Evolutionary conservation across 1,284 basidiomycete genomes (phyloP), one percentile per base, ranked within the genome.

Genomic region (Trametes versicolor): DNA sequence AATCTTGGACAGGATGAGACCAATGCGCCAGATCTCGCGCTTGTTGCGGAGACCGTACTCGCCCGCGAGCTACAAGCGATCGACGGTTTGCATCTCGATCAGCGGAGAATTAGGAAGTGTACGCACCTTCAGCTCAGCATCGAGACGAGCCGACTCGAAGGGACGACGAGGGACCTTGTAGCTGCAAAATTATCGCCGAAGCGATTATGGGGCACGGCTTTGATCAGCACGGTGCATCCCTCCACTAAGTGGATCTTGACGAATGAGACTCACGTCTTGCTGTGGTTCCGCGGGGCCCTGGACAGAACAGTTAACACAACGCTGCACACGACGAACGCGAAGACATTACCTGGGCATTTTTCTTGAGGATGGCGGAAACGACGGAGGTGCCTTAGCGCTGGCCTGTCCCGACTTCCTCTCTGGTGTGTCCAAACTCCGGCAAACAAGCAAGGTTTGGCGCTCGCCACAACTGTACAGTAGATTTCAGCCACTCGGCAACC

Each of bases 1-100:
- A 80, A 99, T 99, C 89, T 99, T 99, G 79, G 98, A 99, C 67
- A 99, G 92, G 78, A 91, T 91, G 77, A 99, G 92, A 80, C 96
- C 92, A 82, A 99, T 99, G 79, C 98, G 95, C 97, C 97, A 99
- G 85, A 99, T 99, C 87, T 99, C 97, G 78, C 96, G 94, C 90
- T 99, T 99, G 94, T 99, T 99, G 82, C 97, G 95, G 77, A 99
- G 95, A 83, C 97, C 97, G 87, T 97, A 99, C 87, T 99, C 98
- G 84, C 97, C 97, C 69, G 96, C 96, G 83, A 99, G 96, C 95
- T 96, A 32, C 53, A 50, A 10, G 25, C 29, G 15, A 50, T 15
- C 7, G 27, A 5, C 19, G 34, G 19, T 36, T n/a, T 12, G 21
- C 27, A 36, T 34, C 45, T 9, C 19, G 15, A 17, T 13, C 6